These are phyloP conservation scores for Penicillium rolfsii DNA, from an alignment of 2,329 filamentous ascomycete genomes.

Conservation along the genomic window DNA sequence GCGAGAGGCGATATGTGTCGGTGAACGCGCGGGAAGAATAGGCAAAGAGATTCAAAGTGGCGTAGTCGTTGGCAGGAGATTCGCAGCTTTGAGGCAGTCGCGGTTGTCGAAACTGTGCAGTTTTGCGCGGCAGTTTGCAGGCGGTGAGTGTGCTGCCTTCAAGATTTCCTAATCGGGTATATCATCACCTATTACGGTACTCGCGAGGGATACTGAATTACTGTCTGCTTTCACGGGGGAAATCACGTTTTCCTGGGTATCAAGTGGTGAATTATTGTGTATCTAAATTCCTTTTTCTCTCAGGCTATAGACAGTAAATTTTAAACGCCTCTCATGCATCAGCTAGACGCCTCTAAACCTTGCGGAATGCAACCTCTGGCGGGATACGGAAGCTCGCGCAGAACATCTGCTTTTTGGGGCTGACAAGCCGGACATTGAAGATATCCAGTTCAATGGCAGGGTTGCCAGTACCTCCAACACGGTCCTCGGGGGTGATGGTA, in stretches of 20 bases:
- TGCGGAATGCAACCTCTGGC: constrained; percentile 73
- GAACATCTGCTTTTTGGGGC: constrained; percentile 94
- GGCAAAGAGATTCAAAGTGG: not conserved
- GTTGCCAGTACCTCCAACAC: constrained; percentile 56
- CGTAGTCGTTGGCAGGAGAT: constrained; percentile 4
- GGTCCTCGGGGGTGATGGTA: constrained; percentile 59
- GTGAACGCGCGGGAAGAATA: not conserved
- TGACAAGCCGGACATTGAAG: constrained; percentile 77
- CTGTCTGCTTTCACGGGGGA: not conserved
- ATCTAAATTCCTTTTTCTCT: constrained; percentile 15
- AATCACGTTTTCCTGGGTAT: constrained; percentile 18
- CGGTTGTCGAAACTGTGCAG: constrained; percentile 22
- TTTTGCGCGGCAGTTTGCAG: constrained; percentile 25
- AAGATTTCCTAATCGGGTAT: constrained; percentile 17
- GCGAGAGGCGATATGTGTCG: not conserved
- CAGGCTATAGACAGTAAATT: constrained; percentile 7
- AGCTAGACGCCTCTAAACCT: constrained; percentile 25
- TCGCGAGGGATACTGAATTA: not conserved
- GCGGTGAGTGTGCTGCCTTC: constrained; percentile 29
- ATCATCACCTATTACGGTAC: not conserved
- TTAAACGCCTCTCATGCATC: constrained; percentile 26
- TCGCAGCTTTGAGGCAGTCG: not conserved
- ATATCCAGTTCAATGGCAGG: constrained; percentile 62
- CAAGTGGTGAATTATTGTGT: constrained; percentile 13
- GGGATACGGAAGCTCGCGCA: constrained; percentile 91